phyloP scores from a whole-genome alignment of 2,329 filamentous ascomycete genomes.

The Cladosporium cucumerinum region DNA sequence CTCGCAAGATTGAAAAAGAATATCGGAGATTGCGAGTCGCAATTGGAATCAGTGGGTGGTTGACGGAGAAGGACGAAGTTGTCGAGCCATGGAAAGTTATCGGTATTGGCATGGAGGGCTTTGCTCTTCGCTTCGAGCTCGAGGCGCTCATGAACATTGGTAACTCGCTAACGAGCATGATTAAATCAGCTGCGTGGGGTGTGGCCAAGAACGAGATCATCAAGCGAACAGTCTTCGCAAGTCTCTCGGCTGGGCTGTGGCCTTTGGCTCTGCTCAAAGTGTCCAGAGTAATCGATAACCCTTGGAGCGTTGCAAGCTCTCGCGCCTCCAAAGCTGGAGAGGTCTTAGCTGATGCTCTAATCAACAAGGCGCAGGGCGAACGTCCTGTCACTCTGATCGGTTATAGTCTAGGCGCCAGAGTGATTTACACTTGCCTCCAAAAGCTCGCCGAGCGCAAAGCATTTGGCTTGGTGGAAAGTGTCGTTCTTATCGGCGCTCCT shows the following conservation, averaged over 20 bases:
- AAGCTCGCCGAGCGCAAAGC: constrained; percentile 72
- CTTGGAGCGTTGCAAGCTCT: constrained; percentile 38
- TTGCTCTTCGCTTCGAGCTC: constrained; percentile 80
- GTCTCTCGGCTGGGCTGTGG: constrained; percentile 48
- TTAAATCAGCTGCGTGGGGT: constrained; percentile 77
- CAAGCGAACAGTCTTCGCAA: constrained; percentile 53
- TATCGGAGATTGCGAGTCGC: constrained; percentile 65
- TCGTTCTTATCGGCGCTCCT: constrained; percentile 77
- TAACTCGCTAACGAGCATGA: constrained; percentile 69
- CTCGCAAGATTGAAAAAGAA: constrained; percentile 49
- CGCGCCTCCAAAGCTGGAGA: constrained; percentile 40
- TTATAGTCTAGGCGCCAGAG: constrained; percentile 43
- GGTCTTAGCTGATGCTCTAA: constrained; percentile 41
- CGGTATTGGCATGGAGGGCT: constrained; percentile 70
- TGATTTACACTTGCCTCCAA: constrained; percentile 79
- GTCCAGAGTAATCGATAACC: constrained; percentile 40
- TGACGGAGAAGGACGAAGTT: constrained; percentile 69
- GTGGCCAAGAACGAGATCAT: constrained; percentile 72
- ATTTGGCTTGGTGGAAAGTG: constrained; percentile 80
- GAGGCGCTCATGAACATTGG: constrained; percentile 75
- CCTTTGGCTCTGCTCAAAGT: constrained; percentile 48
- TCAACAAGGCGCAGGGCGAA: constrained; percentile 42
- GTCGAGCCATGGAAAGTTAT: constrained; percentile 74
- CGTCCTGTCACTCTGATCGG: constrained; percentile 40
- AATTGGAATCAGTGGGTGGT: constrained; percentile 79